These are phyloP conservation scores for Dendrobium huoshanense DNA, from an alignment of 106 monocot species.

Conservation along the genomic window DNA sequence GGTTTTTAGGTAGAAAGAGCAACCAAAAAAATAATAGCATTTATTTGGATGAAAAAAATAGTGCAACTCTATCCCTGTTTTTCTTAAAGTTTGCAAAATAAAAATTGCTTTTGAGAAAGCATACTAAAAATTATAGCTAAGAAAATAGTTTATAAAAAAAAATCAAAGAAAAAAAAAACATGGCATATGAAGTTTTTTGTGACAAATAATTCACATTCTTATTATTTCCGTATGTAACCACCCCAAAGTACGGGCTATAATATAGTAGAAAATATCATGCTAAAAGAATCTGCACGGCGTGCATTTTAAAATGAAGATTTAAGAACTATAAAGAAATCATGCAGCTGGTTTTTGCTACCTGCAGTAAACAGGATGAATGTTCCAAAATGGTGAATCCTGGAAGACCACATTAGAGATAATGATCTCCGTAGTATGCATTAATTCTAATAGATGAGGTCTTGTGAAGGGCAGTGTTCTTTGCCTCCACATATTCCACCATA, in stretches of 20 bases:
- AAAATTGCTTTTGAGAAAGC: too few relatives aligned
- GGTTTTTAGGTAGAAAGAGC: too few relatives aligned
- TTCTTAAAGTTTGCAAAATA: too few relatives aligned
- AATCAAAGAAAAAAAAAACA: too few relatives aligned
- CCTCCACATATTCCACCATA: slow-evolving; percentile 99
- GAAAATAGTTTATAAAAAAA: too few relatives aligned
- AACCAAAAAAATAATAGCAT: too few relatives aligned
- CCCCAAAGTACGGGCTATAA: not conserved
- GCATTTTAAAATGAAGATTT: not conserved
- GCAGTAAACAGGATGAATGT: slow-evolving; percentile 60
- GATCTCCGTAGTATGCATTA: slow-evolving; percentile 71
- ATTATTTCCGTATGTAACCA: not conserved
- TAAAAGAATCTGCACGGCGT: not conserved
- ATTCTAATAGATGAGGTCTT: slow-evolving; percentile 73
- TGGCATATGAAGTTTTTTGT: not conserved
- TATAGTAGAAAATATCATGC: not conserved
- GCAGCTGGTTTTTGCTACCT: slow-evolving; percentile 14
- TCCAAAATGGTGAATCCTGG: slow-evolving; percentile 51
- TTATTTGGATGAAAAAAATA: too few relatives aligned
- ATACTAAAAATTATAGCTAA: too few relatives aligned
- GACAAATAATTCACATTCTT: not conserved
- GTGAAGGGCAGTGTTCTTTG: slow-evolving; percentile 63
- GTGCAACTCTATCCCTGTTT: too few relatives aligned
- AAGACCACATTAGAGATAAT: slow-evolving; percentile 28
- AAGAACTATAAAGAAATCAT: not conserved